These are phyloP conservation scores for Delphinella strobiligena DNA, from an alignment of 2,329 filamentous ascomycete species.

Conservation along the genomic window DNA sequence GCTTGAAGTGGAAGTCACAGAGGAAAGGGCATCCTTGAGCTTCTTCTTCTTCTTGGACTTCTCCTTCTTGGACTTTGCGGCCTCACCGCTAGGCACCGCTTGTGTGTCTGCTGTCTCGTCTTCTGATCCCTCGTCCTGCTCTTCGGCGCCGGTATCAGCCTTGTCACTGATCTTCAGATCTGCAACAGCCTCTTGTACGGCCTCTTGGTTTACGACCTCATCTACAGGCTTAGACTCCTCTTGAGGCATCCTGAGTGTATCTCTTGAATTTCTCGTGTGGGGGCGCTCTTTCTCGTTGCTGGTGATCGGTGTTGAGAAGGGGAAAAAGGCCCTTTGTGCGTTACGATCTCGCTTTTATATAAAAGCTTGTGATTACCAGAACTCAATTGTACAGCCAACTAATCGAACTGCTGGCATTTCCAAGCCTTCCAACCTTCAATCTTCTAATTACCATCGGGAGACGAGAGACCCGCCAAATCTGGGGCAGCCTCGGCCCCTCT, in stretches of 20 bases:
- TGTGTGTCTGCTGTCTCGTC: conserved; percentile 2
- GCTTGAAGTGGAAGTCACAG: conserved; percentile 7
- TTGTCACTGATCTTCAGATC: conserved; percentile 33
- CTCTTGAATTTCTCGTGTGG: not conserved
- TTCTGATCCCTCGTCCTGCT: conserved; percentile 12
- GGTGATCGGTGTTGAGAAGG: not conserved
- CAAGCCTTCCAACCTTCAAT: too few relatives aligned
- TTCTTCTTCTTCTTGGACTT: conserved; percentile 48
- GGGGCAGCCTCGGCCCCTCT: too few relatives aligned
- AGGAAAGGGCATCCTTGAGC: conserved; percentile 24
- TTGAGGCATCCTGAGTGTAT: conserved; percentile 29
- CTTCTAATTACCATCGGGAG: too few relatives aligned
- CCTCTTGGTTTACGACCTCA: conserved; percentile 36
- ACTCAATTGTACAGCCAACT: too few relatives aligned
- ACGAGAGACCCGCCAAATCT: too few relatives aligned
- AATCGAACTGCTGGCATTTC: too few relatives aligned
- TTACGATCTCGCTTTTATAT: too few relatives aligned
- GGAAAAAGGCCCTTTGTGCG: too few relatives aligned
- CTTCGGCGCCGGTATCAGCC: conserved; percentile 14
- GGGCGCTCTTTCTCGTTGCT: too few relatives aligned
- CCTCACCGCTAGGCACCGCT: not conserved
- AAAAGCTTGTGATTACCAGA: too few relatives aligned
- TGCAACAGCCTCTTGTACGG: conserved; percentile 28
- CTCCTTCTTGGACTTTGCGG: conserved; percentile 38
- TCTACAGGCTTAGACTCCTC: conserved; percentile 55